Evolutionary conservation across 495 filamentous ascomycete genomes (phyloP), one percentile per base, ranked within the genome.

Genomic region (Podospora pseudoanserina): DNA sequence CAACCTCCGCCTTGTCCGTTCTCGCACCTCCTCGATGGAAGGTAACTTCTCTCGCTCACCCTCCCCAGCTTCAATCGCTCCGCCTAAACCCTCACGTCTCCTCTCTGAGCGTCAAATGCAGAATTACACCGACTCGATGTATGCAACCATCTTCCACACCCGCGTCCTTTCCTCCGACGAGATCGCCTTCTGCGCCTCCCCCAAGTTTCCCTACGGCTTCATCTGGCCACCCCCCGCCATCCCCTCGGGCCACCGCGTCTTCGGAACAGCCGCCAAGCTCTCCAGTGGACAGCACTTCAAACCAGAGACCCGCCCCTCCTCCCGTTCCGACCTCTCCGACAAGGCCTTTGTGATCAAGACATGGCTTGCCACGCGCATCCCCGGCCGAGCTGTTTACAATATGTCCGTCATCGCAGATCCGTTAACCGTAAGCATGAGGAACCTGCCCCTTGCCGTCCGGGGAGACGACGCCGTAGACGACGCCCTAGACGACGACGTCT

Each of bases 141-240:
- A 77, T 62, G 77, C 74, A 70, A 80, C 80, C 65, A 82, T 84
- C 39, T 72, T 79, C 59, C 80, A 78, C 28, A 80, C 79, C 34
- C 83, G 82, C 54, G 81, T 49, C 83, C 20, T 75, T 76, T n/a
- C 64, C 74, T 55, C 55, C n/a, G 23, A 58, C 63, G 70, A 73
- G 9, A 23, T 72, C 1, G 61, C 61, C 1, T 63, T 34, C 1
- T 65, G 68, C 23, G 60, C 68, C 64, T 53, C 72, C 4, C 74
- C 73, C 4, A 23, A 23, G 23, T 86, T 84, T 63, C 77, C 82
- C 1, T 80, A 82, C 64, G 76, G 78, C 64, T 70, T 79, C 19
- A 74, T 92, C 18, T 97, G 94, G 94, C 94, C 94, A 5, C 91
- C 94, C 1, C 76, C 77, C 4, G 85, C 77, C 11, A 86, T 97